Conservation (phyloP, 805 yeast genomes). For the Myxozyma vanderwaltii region DNA sequence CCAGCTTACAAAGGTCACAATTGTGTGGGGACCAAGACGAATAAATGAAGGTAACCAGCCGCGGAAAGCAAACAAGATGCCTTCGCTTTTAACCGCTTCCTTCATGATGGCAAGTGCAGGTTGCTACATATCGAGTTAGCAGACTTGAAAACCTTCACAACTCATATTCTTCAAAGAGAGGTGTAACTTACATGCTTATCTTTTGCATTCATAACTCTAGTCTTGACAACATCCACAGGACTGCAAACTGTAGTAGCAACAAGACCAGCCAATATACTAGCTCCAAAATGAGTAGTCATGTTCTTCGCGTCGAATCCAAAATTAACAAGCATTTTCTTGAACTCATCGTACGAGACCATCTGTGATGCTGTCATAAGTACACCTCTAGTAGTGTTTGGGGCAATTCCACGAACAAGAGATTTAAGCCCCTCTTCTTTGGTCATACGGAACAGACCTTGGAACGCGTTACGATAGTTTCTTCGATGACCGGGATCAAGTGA, state of each 20-base stretch:
- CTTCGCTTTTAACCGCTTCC: slow-evolving; percentile 66
- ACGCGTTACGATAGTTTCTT: slow-evolving; percentile 73
- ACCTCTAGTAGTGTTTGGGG: slow-evolving; percentile 78
- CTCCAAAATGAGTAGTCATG: slow-evolving; percentile 71
- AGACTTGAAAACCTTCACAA: too few species aligned
- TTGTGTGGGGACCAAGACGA: slow-evolving; percentile 72
- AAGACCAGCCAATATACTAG: slow-evolving; percentile 78
- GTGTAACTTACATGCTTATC: slow-evolving; percentile 24
- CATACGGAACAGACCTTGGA: slow-evolving; percentile 71
- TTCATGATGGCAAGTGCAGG: slow-evolving; percentile 55
- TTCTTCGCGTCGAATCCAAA: slow-evolving; percentile 57
- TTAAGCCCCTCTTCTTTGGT: slow-evolving; percentile 58
- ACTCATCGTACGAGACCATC: slow-evolving; percentile 82
- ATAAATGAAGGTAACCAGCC: slow-evolving; percentile 91
- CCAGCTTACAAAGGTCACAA: slow-evolving; percentile 43
- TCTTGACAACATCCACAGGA: slow-evolving; percentile 89
- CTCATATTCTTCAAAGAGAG: too few species aligned
- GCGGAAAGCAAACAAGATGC: slow-evolving; percentile 77
- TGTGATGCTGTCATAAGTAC: slow-evolving; percentile 88
- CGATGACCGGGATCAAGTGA: slow-evolving; percentile 63
- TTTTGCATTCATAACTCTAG: slow-evolving; percentile 75
- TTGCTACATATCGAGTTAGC: too few species aligned
- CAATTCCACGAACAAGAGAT: slow-evolving; percentile 70
- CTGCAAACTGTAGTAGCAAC: slow-evolving; percentile 91
- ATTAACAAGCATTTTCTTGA: slow-evolving; percentile 61